Base-by-base conservation (phyloP, 768 basidiomycete genomes). In the Lactifluus hygrophoroides region DNA sequence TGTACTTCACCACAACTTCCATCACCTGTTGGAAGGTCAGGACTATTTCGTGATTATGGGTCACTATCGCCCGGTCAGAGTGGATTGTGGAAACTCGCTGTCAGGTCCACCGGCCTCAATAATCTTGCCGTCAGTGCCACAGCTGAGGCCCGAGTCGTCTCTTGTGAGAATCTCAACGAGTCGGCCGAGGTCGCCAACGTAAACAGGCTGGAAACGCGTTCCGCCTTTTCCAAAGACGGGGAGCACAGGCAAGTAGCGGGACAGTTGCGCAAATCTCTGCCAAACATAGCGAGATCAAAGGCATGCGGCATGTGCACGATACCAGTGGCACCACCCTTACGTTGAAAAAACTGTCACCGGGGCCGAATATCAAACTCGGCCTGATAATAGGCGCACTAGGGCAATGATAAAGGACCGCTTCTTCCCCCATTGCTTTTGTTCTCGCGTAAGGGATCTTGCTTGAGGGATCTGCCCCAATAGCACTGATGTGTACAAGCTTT, bases 171-270 rank as follows among this genome's bases (percentile, higher is more conserved):
- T 74, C 66, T 85, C 85, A 3, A 89, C 78, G 5, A 79, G 75
- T 25, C 74, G 71, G 10, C 82, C 85, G 30, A 91, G 64, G 67
- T 91, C 87, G 0, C 79, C 83, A 1, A 82, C 86, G 65, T 81
- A 88, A 11, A 88, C 82, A 13, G 88, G 86, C 64, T 89, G 87
- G 66, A 89, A 89, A 25, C 71, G 75, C 6, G 84, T 73, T 10
- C 62, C 69, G 1, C 88, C 88, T n/a, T 83, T 83, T 9, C 80
- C 84, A 65, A 88, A 89, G 5, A 90, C 84, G n/a, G 87, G 88
- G 27, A 89, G 69, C 67, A 87, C 82, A 2, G 87, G 87, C 34
- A 89, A 69, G 59, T 79, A 73, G 50, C 73, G 74, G 0, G 84
- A 79, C 28, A 90, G 69, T 27, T 71, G 75, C 30, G 83, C 81